A percentile compares a stretch with the other conserved stretches of the same genome.
These are phyloP conservation scores for Didymella lethalis DNA, from an alignment of 2,329 filamentous ascomycete species.

Conservation along the genomic window DNA sequence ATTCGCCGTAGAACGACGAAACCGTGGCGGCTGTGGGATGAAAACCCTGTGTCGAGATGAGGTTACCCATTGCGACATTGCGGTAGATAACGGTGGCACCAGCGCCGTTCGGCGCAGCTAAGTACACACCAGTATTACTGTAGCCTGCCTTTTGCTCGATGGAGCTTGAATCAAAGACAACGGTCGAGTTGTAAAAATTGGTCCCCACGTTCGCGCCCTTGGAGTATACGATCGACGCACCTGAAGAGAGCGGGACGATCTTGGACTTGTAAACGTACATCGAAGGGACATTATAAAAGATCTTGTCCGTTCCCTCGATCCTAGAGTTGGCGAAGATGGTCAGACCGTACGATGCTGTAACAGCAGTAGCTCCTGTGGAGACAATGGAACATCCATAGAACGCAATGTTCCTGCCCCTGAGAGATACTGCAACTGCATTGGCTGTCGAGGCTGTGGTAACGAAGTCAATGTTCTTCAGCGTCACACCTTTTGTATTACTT, in stretches of 20 bases:
- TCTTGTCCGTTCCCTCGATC: conserved; percentile 55
- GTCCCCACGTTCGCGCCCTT: conserved; percentile 41
- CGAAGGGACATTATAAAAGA: conserved; percentile 53
- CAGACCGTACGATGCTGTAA: conserved; percentile 43
- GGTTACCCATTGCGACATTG: conserved; percentile 49
- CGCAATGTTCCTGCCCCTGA: conserved; percentile 53
- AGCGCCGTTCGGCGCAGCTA: conserved; percentile 54
- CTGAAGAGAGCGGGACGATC: conserved; percentile 51
- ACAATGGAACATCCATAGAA: conserved; percentile 58
- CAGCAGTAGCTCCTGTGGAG: conserved; percentile 46
- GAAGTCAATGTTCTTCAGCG: conserved; percentile 54
- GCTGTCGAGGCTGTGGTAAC: conserved; percentile 34
- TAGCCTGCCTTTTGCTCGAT: conserved; percentile 43
- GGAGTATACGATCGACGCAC: conserved; percentile 52
- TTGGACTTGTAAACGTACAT: conserved; percentile 56
- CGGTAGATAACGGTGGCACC: conserved; percentile 55
- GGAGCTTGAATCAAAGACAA: conserved; percentile 53
- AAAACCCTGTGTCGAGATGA: conserved; percentile 52
- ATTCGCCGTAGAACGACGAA: conserved; percentile 54
- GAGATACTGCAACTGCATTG: conserved; percentile 35
- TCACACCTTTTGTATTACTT: conserved; percentile 44
- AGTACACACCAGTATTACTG: conserved; percentile 53
- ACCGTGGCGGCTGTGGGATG: conserved; percentile 33
- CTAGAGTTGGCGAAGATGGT: conserved; percentile 56
- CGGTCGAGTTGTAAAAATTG: conserved; percentile 48